Base-by-base conservation (phyloP, 306 rosid species). In the Urtica urens region DNA sequence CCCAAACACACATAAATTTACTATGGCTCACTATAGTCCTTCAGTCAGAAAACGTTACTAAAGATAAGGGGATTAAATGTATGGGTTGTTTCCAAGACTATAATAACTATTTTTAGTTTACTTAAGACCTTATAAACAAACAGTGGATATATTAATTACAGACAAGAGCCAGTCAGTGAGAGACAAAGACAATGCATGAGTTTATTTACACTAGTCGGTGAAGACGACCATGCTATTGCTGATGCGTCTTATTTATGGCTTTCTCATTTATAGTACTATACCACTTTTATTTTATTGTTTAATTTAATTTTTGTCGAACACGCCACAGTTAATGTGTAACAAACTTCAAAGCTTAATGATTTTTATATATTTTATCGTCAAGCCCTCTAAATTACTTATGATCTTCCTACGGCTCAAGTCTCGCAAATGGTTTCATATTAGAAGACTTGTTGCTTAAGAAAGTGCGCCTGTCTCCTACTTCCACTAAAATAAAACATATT, bases 21-120 rank as follows among this genome's bases (percentile, higher is more conserved):
- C n/a, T n/a, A n/a, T n/a, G n/a, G n/a, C n/a, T n/a, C n/a, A n/a
- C n/a, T 20, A 10, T 34, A 23, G 17, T 40, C 34, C 20, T 47
- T 29, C 30, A 23, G 49, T 11, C 49, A 23, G 9, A 45, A 22
- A 11, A 45, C 7, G 17, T 45, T 45, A 12, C 5, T 23, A 23
- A 45, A 45, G 49, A 23, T 27, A 45, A 44, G n/a, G 10, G 49
- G 49, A 45, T n/a, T n/a, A n/a, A 45, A 45, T 45, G 11, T 21
- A 44, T 35, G 40, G 7, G 4, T 5, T 35, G n/a, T 35, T n/a
- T n/a, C n/a, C n/a, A n/a, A n/a, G n/a, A n/a, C n/a, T n/a, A n/a
- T n/a, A n/a, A n/a, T n/a, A 10, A 4, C 17, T 13, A 11, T 10
- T 12, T 45, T 45, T n/a, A n/a, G n/a, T n/a, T n/a, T n/a, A n/a